Base-by-base conservation (phyloP, 2,329 filamentous ascomycete species). In the Myriosclerotinia scirpicola region DNA sequence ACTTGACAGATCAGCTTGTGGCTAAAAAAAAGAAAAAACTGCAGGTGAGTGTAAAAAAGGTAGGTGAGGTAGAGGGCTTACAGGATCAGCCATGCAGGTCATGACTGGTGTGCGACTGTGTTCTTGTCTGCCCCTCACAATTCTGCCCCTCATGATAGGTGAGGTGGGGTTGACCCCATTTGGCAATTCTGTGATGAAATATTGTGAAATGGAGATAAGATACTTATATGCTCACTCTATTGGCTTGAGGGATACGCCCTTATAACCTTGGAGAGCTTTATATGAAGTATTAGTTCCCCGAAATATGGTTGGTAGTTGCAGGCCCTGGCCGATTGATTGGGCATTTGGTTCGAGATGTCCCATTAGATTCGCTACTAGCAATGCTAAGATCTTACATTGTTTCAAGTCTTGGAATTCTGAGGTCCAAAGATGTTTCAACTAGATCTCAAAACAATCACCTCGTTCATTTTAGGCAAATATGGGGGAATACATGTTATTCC, bases 1-100 rank as follows among this genome's bases (percentile, higher is more conserved):
- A 34, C 12, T 40, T 65, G 30, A 59, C 54, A 59, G 42, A 59
- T 65, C 54, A 65, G n/a, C n/a, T 20, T 60, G 22, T 60, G 63
- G 22, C 26, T 36, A 60, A 20, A 48, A 26, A 8, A 36, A 48
- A 38, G 34, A 62, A 53, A 62, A 53, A 2, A 8, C 14, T 53
- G 59, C 46, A 53, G 44, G 42, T 60, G 30, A 38, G 30, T 46
- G 22, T 36, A n/a, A n/a, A n/a, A n/a, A 26, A 26, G 26, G 26
- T 26, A 26, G 26, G 26, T 26, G 26, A 26, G 26, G 26, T 26
- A 26, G 22, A 53, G 58, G 62, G 62, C 62, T 65, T 34, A 50
- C 53, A 34, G 42, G 40, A 50, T 65, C 34, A 58, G 40, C 38
- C 58, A 34, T 64, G 61, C 50, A 56, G 40, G 40, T 42, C 40